Base-by-base conservation (phyloP, 768 basidiomycete genomes). In the Stropharia rugosoannulata region DNA sequence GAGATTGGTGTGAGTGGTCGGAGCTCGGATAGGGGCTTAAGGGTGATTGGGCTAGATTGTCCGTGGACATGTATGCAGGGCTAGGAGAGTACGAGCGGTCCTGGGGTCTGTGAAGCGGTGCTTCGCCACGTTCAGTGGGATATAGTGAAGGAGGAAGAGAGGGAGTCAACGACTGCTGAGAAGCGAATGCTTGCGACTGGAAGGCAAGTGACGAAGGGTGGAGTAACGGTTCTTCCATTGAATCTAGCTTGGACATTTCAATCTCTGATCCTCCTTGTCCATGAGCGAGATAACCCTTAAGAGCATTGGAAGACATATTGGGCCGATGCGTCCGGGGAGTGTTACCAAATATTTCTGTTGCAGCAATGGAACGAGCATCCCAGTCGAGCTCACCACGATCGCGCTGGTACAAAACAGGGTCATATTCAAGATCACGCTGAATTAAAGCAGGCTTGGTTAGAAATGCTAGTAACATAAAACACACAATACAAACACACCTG, bases 331-430 rank as follows among this genome's bases (percentile, higher is more conserved):
- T 71, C 58, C 77, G 79, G 42, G 73, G 66, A 15, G 72, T 70
- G n/a, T 77, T 75, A 42, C 81, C 80, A 36, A 88, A 73, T 45
- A 86, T 64, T 25, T 75, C 79, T 0, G 80, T 77, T 9, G 86
- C 86, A 5, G 85, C 79, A 60, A 93, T 76, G 0, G 91, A 93
- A 7, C 86, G 84, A 43, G 80, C 78, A 62, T 97, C 95, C 93
- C 91, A 96, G 63, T 95, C 93, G 46, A 86, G 66, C 68, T 96
- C 92, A 51, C 90, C 92, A 57, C 89, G 79, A 66, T 94, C 92
- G 13, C 90, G 84, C 61, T 79, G 81, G 63, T 93, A 94, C 16
- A 90, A 70, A 6, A 70, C 75, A n/a, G 88, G 90, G 63, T 93
- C 92, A 66, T 91, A 93, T 68, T 88, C 90, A 45, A 94, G 77